Base-by-base conservation (phyloP, 768 basidiomycete genomes). In the Auricularia sp. region DNA sequence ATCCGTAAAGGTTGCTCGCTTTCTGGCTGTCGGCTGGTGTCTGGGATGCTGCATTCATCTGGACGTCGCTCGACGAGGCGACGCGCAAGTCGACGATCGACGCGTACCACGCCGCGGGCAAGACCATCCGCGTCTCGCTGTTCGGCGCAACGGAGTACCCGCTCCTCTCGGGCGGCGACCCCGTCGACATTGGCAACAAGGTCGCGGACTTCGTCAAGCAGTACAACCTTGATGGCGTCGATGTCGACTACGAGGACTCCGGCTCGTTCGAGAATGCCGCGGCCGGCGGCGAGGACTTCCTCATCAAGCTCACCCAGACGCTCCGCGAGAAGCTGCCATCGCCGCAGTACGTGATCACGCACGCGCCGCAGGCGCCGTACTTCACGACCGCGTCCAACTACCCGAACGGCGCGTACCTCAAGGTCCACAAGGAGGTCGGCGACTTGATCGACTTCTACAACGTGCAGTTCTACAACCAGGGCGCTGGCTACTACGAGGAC, bases 401-500 rank as follows among this genome's bases (percentile, higher is more conserved):
- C 56, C 56, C 56, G 16, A 59, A 59, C 47, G 74, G 74, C 45
- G 75, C 73, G 1, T 77, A 77, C 65, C 66, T 70, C 33, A 67
- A 69, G 59, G 72, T 77, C 45, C 71, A 76, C 67, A 59, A 71
- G 62, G 65, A 69, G 39, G 73, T 73, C 7, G 76, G 76, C 1
- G 62, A 64, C 44, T 64, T 69, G 7, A 77, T 77, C 64, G 76
- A 77, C 68, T 76, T 73, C 66, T 74, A 73, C 63, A 69, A 69
- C 54, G 36, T 63, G 14, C 63, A 68, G 54, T 66, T 68, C 63
- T 68, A 68, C 56, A 68, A 65, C 61, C 67, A 66, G 63, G 66
- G 64, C 59, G 62, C 62, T 1, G 64, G 58, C 58, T 67, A 65
- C 10, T 69, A 69, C 62, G 66, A 67, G 10, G 61, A 37, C 35